Evolutionary conservation across 78 protist genomes (phyloP), one percentile per base, ranked within the genome.

Genomic region (Polysphondylium violaceum): DNA sequence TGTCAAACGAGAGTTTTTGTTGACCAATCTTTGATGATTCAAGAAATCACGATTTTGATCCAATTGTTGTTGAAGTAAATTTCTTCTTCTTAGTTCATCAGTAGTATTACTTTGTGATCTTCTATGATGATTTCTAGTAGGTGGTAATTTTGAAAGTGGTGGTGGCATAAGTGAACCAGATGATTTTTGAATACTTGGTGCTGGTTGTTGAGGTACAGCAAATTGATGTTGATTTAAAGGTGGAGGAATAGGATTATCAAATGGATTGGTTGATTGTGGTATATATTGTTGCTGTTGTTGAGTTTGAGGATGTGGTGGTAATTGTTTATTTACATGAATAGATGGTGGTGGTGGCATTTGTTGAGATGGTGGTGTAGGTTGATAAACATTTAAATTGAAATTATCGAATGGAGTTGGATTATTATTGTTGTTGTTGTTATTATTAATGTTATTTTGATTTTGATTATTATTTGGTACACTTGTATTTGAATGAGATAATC

Each of bases 61-160:
- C 58, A 83, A 19, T 68, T 79, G 89, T 58, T 83, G 91, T 31
- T 83, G 91, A n/a, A 83, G n/a, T 21, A 83, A 19, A 64, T 83
- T 69, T 44, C 91, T 69, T 51, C 79, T 58, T 67, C 91, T 50
- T 47, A 83, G 31, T n/a, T 83, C 91, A 58, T 83, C 91, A 6
- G 78, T 73, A 19, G 76, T 71, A 43, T 59, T 58, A 59, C 79
- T 69, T 51, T 83, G 91, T 43, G 79, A 71, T 55, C 91, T 51
- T 71, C 91, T 67, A 40, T 83, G 91, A 40, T 83, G 91, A 33
- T 79, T 79, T 56, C 91, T 58, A 17, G 63, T 5, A 3, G 43
- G 35, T 14, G 79, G 71, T n/a, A n/a, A n/a, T 58, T 31, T 53
- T 41, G 40, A 31, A 7, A 51, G 3, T 74, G 88, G 88, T 65